phyloP scores from a whole-genome alignment of 1,284 basidiomycete species.

The Hortiboletus rubellus region DNA sequence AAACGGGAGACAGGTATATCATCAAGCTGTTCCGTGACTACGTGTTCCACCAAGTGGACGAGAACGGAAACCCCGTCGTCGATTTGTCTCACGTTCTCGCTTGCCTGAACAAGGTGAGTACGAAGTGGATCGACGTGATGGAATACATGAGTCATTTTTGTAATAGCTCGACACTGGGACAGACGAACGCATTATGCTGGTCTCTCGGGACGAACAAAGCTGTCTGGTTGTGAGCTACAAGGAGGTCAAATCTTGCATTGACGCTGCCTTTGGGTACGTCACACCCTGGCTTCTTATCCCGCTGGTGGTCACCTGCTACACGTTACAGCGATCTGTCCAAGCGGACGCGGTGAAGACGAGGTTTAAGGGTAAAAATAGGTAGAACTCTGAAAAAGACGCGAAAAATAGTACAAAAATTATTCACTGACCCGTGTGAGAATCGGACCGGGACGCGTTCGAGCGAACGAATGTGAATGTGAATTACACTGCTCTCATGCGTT shows the following conservation, averaged over 20 bases:
- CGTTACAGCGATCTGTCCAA: slow-evolving; percentile 30
- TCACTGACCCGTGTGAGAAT: slow-evolving; percentile 10
- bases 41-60: slow-evolving; percentile 97
- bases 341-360: slow-evolving; percentile 20
- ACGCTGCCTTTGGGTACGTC: slow-evolving; percentile 64
- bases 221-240: slow-evolving; percentile 96
- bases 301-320: neutral
- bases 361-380: slow-evolving; percentile 46
- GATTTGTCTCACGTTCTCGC: slow-evolving; percentile 90
- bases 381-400: slow-evolving; percentile 60
- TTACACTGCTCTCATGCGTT: neutral
- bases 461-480: neutral
- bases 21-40: slow-evolving; percentile 98
- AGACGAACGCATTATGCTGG: slow-evolving; percentile 94
- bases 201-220: slow-evolving; percentile 92
- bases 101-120: slow-evolving; percentile 82
- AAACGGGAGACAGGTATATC: slow-evolving; percentile 97
- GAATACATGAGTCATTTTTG: neutral
- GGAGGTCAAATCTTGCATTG: slow-evolving; percentile 86
- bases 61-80: slow-evolving; percentile 85
- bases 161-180: slow-evolving; percentile 85
- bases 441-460: neutral
- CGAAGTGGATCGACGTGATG: neutral
- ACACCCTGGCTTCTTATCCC: too few species aligned
- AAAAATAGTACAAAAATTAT: slow-evolving; percentile 47